These are phyloP conservation scores for Pythium brachiatum DNA, from an alignment of 352 stramenopile genomes.

Conservation along the genomic window DNA sequence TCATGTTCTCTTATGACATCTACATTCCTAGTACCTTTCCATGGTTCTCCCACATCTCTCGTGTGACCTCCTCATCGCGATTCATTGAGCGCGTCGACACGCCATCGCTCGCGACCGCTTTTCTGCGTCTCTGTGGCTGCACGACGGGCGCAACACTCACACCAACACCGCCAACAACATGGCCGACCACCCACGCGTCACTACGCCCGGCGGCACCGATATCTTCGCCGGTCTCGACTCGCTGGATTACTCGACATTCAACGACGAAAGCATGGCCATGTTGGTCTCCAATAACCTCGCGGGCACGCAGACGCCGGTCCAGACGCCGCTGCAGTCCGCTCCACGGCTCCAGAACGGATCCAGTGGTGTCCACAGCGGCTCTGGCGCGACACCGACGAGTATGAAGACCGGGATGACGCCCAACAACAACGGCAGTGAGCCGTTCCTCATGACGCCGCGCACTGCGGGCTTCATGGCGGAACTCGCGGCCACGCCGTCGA, in stretches of 20 bases:
- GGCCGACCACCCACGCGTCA: conserved; percentile 25
- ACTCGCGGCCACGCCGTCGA: conserved; percentile 8
- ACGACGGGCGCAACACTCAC: not conserved
- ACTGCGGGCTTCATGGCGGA: conserved; percentile 27
- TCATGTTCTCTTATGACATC: conserved; percentile 26
- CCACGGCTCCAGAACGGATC: not conserved
- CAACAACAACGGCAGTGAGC: not conserved
- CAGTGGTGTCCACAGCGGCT: too few species aligned
- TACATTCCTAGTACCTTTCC: not conserved
- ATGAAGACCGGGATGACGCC: conserved; percentile 17
- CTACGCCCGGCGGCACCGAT: conserved; percentile 28
- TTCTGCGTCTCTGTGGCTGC: not conserved
- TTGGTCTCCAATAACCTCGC: conserved; percentile 21
- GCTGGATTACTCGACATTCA: conserved; percentile 24
- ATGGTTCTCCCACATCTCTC: not conserved
- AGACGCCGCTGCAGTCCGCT: not conserved
- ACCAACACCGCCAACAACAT: not conserved
- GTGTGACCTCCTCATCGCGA: not conserved
- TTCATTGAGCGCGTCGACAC: not conserved
- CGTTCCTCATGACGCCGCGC: conserved; percentile 27
- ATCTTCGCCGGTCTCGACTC: conserved; percentile 23
- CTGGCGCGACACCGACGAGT: not conserved
- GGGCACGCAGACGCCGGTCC: too few species aligned
- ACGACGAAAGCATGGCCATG: conserved; percentile 24
- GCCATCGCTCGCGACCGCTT: not conserved